Evolutionary conservation across 1,284 basidiomycete genomes (phyloP), one percentile per base, ranked within the genome.

Genomic region (Rhizoctonia solani): DNA sequence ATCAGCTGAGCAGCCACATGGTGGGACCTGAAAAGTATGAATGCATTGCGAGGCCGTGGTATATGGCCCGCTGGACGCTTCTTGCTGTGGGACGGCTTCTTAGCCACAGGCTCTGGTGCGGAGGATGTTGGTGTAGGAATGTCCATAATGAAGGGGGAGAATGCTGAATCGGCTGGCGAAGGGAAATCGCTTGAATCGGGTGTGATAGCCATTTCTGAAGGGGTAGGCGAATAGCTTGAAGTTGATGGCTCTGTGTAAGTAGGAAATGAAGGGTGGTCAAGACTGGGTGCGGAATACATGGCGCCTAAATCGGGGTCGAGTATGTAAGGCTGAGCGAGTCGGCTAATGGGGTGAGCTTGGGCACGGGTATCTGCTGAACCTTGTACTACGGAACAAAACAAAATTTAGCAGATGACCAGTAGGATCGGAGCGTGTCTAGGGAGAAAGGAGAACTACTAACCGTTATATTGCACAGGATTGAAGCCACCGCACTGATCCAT

Each of bases 41-140:
- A 95, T 0, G 92, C 88, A 75, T 95, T 95, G 21, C 87, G 83
- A 0, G 93, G 92, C 2, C 93, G 86, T 32, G 90, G 88, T 68
- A 94, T 84, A 75, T 93, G 90, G 2, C 61, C 61, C 13, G 42
- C 30, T 14, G 61, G 68, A 9, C 55, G 66, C 19, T 41, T 61
- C 19, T 42, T 32, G 32, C 52, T 47, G 27, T 59, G 66, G 6
- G 66, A 67, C 29, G 19, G 8, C 46, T 61, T 61, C 29, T 32
- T 32, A 25, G n/a, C 30, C 11, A 44, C 27, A 34, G 44, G 58
- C 29, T 61, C 29, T 8, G 49, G 29, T 19, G 6, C 27, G 23
- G 29, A 27, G 49, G 21, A 27, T 11, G 58, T 30, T 3, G 46
- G 58, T n/a, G 58, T 61, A n/a, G 30, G 19, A 21, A 34, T 44